Conservation (phyloP, 2,329 filamentous ascomycete species). For the Fusarium sp. region DNA sequence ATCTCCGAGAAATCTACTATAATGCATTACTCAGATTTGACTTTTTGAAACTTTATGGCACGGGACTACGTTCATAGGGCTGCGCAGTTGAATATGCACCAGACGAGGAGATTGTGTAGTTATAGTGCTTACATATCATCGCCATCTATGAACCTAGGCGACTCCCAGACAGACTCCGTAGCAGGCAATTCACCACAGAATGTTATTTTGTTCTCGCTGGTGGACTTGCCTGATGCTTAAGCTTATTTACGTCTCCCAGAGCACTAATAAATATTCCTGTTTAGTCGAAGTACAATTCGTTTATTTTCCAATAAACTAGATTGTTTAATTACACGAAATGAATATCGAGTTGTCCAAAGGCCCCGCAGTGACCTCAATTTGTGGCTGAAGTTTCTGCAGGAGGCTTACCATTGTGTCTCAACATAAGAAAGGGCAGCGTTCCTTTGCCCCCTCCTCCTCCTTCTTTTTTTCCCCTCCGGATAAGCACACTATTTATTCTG, state of each 20-base stretch:
- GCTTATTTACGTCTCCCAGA: not conserved
- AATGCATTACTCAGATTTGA: too few relatives aligned
- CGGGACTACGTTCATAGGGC: too few relatives aligned
- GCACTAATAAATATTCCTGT: fast-evolving
- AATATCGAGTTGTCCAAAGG: not conserved
- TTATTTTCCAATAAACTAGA: fast-evolving
- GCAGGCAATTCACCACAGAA: too few relatives aligned
- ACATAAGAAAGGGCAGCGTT: not conserved
- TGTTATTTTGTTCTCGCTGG: not conserved
- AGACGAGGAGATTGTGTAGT: too few relatives aligned
- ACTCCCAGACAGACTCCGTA: not conserved
- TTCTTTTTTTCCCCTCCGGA: fast-evolving
- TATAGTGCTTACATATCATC: fast-evolving
- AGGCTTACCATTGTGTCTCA: not conserved
- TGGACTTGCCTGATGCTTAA: fast-evolving
- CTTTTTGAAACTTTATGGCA: too few relatives aligned
- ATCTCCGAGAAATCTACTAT: too few relatives aligned
- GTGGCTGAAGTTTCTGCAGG: not conserved
- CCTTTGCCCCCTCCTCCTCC: fast-evolving
- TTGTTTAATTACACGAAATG: not conserved
- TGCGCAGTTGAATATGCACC: not conserved
- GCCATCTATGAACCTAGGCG: not conserved
- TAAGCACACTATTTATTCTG: not conserved
- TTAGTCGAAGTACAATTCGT: fast-evolving
- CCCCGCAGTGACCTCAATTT: not conserved